Conservation (phyloP, 1,284 basidiomycete species). For the Spongispora temasekensis region DNA sequence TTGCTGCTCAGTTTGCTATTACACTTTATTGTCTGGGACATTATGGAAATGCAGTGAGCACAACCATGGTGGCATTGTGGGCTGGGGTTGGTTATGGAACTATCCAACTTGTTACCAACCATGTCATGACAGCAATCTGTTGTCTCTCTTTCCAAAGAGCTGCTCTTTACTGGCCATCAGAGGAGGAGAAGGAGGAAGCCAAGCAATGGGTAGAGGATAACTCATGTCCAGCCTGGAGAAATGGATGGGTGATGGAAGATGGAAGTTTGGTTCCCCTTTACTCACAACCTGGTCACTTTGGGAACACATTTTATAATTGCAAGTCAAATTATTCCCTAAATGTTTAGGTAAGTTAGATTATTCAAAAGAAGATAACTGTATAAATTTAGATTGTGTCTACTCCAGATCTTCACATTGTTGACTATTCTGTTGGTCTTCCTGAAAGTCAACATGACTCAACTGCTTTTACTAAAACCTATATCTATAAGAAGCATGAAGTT, state of each 20-base stretch:
- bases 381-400: too few relatives aligned
- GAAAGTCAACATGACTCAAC: too few relatives aligned
- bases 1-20: slow-evolving; percentile 37
- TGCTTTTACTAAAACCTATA: slow-evolving; percentile 33
- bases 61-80: too few relatives aligned
- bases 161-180: slow-evolving; percentile 8
- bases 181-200: slow-evolving; percentile 3
- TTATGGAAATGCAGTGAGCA: slow-evolving; percentile 35
- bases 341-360: slow-evolving; percentile 29
- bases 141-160: slow-evolving; percentile 6
- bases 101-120: slow-evolving; percentile 31
- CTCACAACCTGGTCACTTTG: too few relatives aligned
- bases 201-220: too few relatives aligned
- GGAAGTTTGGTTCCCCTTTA: slow-evolving; percentile 41
- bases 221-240: slow-evolving; percentile 7
- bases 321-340: slow-evolving; percentile 42
- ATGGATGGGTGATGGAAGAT: slow-evolving; percentile 39
- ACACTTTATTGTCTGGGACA: slow-evolving; percentile 37
- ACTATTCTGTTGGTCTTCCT: too few relatives aligned
- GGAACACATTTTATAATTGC: slow-evolving; percentile 40
- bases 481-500: not conserved
- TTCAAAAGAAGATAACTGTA: too few relatives aligned
- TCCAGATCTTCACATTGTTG: too few relatives aligned
- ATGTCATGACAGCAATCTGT: slow-evolving; percentile 12
- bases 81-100: slow-evolving; percentile 34